Conservation (phyloP, 257 asterid genomes). For the Buddleja alternifolia region DNA sequence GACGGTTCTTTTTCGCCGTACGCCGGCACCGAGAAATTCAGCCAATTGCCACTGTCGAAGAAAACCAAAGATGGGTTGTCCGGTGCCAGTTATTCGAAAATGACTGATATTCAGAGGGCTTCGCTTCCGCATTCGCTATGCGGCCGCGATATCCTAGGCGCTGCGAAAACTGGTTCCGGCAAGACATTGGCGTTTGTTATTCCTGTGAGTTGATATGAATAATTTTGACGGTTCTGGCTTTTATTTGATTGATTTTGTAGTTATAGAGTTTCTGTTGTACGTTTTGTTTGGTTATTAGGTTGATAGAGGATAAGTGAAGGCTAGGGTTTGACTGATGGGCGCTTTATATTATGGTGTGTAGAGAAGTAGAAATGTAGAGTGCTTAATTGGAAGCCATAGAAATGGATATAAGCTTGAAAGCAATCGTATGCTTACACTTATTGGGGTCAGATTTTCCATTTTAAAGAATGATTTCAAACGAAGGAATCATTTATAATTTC, state of each 20-base stretch:
- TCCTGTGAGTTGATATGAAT: conserved; percentile 57
- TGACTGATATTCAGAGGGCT: conserved; percentile 97
- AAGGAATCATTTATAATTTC: background rate
- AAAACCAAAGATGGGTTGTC: conserved; percentile 80
- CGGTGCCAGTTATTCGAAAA: conserved; percentile 42
- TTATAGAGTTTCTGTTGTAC: background rate
- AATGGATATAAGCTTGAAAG: background rate
- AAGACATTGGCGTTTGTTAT: conserved; percentile 88
- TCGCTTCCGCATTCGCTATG: conserved; percentile 89
- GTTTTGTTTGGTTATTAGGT: background rate
- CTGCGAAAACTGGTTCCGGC: conserved; percentile 98
- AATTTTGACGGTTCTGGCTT: background rate
- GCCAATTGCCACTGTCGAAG: conserved; percentile 75
- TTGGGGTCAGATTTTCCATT: background rate
- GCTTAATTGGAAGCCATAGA: background rate
- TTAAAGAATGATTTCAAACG: background rate
- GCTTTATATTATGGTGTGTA: background rate
- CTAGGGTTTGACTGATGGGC: background rate
- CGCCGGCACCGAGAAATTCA: conserved; percentile 68
- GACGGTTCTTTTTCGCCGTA: conserved; percentile 72
- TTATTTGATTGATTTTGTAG: background rate
- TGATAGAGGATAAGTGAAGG: background rate
- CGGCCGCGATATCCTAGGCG: conserved; percentile 92
- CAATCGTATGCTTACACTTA: background rate
- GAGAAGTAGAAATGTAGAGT: background rate